Evolutionary conservation across 2,329 filamentous ascomycete genomes (phyloP).

Genomic region (Trichoderma atrobrunneum): DNA sequence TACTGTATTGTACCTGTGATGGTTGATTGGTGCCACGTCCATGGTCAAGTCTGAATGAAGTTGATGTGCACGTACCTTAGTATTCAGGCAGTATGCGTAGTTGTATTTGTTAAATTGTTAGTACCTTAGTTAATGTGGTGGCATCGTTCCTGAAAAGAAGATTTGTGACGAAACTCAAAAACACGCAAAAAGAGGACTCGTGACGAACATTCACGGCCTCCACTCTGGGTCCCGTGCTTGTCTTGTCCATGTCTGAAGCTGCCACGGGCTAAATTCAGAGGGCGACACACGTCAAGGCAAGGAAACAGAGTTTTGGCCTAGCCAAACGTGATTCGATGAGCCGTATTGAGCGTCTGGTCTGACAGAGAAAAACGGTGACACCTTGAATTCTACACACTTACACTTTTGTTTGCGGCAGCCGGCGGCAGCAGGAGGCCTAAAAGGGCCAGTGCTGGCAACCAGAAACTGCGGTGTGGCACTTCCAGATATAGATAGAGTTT

Average conservation of each 20-base stretch:
- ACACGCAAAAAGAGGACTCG: conserved; percentile 5
- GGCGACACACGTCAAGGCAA: not conserved
- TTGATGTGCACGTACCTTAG: not conserved
- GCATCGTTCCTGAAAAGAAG: not conserved
- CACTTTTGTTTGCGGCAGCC: conserved; percentile 1
- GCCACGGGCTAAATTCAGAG: not conserved
- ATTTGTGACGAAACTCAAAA: conserved; percentile 14
- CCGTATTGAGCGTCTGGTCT: conserved; percentile 1
- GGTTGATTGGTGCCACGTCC: conserved; percentile 20
- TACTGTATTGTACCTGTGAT: not conserved
- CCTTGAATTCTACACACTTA: not conserved
- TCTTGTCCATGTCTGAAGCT: not conserved
- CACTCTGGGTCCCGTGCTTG: not conserved
- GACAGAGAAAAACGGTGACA: not conserved
- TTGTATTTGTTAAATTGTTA: not conserved
- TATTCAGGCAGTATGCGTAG: not conserved
- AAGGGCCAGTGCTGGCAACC: not conserved
- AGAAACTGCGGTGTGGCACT: not conserved
- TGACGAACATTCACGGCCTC: not conserved
- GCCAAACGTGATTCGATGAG: not conserved
- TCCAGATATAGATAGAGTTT: not conserved
- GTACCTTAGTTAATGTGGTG: not conserved
- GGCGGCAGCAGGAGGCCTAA: conserved; percentile 7
- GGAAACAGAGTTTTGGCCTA: not conserved
- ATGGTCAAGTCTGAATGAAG: not conserved